Evolutionary conservation across 2,329 filamentous ascomycete species (phyloP).

Genomic region (Coniochaeta prunicola): DNA sequence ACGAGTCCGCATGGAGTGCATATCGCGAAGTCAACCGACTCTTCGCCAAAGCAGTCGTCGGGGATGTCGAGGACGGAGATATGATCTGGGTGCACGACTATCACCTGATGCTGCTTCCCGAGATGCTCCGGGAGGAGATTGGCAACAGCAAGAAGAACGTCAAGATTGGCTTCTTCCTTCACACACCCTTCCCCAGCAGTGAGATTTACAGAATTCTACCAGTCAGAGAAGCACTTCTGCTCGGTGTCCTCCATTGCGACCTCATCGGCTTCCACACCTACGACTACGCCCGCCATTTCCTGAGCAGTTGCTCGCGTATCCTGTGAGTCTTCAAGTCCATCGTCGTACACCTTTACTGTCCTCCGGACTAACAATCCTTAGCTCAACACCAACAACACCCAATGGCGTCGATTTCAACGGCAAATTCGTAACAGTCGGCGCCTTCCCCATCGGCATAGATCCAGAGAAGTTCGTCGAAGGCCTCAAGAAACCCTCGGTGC

Average conservation of each 20-base stretch:
- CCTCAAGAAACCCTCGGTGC: slow-evolving; percentile 75
- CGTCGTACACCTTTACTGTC: background rate
- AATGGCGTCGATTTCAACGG: slow-evolving; percentile 90
- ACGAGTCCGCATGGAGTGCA: slow-evolving; percentile 88
- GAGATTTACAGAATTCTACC: slow-evolving; percentile 96
- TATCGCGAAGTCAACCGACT: slow-evolving; percentile 90
- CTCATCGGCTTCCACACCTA: slow-evolving; percentile 98
- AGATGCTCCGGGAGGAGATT: slow-evolving; percentile 90
- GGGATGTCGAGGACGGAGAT: slow-evolving; percentile 87
- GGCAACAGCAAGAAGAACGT: slow-evolving; percentile 77
- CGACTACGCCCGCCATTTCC: slow-evolving; percentile 95
- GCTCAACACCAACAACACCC: slow-evolving; percentile 69
- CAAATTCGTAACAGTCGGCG: slow-evolving; percentile 83
- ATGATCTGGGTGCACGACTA: slow-evolving; percentile 98
- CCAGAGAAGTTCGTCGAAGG: slow-evolving; percentile 93
- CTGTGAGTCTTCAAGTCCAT: slow-evolving; percentile 43
- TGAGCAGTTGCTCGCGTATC: slow-evolving; percentile 94
- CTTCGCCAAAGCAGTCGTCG: slow-evolving; percentile 81
- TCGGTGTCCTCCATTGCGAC: slow-evolving; percentile 86
- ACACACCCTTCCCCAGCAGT: slow-evolving; percentile 93
- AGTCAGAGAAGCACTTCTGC: slow-evolving; percentile 80
- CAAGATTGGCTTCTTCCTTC: slow-evolving; percentile 97
- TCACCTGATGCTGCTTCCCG: slow-evolving; percentile 91
- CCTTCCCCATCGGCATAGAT: slow-evolving; percentile 96
- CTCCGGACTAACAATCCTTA: slow-evolving; percentile 16